Evolutionary conservation across 2,329 filamentous ascomycete species (phyloP).

Genomic region (Phyllosticta citriasiana): DNA sequence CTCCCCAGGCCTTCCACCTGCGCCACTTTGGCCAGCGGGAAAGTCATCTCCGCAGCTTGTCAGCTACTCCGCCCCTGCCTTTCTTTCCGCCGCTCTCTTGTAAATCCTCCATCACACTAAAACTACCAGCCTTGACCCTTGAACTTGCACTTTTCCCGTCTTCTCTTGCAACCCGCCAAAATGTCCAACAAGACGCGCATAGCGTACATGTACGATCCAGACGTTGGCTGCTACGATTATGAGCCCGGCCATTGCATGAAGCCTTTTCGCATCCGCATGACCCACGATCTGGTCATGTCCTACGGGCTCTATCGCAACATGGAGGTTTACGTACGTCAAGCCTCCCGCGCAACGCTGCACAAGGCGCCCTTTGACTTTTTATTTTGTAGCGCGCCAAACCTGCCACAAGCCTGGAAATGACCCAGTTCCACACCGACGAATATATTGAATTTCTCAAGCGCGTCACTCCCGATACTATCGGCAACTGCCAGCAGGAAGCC

Average conservation of each 20-base stretch:
- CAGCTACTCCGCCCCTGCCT: neutral
- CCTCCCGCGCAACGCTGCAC: conserved; percentile 60
- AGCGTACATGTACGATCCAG: conserved; percentile 57
- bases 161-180: neutral
- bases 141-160: neutral
- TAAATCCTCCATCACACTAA: neutral
- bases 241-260: conserved; percentile 98
- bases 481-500: conserved; percentile 82
- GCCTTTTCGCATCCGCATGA: conserved; percentile 90
- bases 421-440: conserved; percentile 63
- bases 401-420: conserved; percentile 61
- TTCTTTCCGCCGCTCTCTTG: neutral
- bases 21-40: neutral
- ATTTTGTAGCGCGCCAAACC: conserved; percentile 29
- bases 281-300: conserved; percentile 86
- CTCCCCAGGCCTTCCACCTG: neutral
- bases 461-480: conserved; percentile 98
- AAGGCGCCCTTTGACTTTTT: neutral
- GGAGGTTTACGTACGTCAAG: conserved; percentile 83
- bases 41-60: neutral
- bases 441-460: conserved; percentile 68
- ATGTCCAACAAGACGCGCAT: conserved; percentile 9
- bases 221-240: conserved; percentile 95
- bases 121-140: neutral
- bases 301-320: conserved; percentile 96